phyloP scores from a whole-genome alignment of 2,329 filamentous ascomycete species.

The Sarocladium kiliense region DNA sequence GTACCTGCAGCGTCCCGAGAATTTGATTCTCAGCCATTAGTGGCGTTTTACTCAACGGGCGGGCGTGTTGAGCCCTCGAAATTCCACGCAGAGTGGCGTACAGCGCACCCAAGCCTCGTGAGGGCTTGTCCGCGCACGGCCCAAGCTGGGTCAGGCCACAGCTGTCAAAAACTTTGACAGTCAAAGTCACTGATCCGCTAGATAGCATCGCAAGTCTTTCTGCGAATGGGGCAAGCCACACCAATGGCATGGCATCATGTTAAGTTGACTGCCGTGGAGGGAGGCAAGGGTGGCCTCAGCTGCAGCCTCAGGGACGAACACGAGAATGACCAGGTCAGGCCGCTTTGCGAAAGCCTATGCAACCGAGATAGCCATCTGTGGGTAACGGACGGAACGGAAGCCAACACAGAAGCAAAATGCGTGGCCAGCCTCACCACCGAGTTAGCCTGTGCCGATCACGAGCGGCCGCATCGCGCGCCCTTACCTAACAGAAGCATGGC shows the following conservation, averaged over 20 bases:
- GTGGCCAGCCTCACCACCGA: neutral
- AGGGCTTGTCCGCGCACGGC: no score
- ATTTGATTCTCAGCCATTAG: neutral
- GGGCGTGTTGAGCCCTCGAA: no score
- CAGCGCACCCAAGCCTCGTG: no score
- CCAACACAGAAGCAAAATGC: neutral
- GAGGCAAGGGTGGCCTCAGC: neutral
- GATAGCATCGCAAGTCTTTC: no score
- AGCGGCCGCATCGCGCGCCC: neutral
- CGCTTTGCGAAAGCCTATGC: neutral
- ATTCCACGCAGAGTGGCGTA: no score
- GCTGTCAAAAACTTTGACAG: neutral
- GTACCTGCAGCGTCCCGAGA: conserved; percentile 1
- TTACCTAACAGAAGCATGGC: conserved; percentile 5
- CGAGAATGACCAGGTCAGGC: neutral
- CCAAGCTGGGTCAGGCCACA: neutral
- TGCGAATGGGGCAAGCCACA: neutral
- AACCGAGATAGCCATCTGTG: neutral
- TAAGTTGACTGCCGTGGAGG: neutral
- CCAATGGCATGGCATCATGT: neutral
- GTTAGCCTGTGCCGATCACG: neutral
- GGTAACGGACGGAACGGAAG: neutral
- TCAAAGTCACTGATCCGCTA: no score
- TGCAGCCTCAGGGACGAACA: neutral
- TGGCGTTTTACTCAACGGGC: neutral